Conservation (phyloP, 352 stramenopile genomes). For the Globisporangium nodosum region DNA sequence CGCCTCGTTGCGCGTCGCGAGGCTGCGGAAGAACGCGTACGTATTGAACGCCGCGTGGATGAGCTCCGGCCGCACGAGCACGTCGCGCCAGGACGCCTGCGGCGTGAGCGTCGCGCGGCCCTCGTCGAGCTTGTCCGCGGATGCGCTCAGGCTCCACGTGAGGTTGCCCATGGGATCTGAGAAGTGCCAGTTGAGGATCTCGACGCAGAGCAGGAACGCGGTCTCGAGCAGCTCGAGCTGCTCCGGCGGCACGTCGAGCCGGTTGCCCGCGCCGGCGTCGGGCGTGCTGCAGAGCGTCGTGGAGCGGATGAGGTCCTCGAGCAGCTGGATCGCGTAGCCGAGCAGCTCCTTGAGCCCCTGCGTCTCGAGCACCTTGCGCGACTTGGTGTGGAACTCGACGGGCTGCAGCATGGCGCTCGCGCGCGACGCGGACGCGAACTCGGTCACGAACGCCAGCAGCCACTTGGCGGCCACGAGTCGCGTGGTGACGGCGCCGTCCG, state of each 20-base stretch:
- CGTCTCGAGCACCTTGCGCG: conserved; percentile 52
- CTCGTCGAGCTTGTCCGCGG: conserved; percentile 25
- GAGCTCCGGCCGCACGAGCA: conserved; percentile 61
- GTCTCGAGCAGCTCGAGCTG: conserved; percentile 73
- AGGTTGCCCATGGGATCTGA: conserved; percentile 54
- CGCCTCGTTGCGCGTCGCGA: conserved; percentile 60
- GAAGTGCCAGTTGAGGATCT: conserved; percentile 81
- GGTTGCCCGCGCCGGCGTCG: conserved; percentile 14
- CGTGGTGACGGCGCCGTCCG: conserved; percentile 19
- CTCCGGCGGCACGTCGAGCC: conserved; percentile 37
- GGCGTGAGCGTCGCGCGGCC: conserved; percentile 42
- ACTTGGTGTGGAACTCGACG: conserved; percentile 79
- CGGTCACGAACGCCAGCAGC: conserved; percentile 79
- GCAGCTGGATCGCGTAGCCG: conserved; percentile 49
- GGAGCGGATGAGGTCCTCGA: conserved; percentile 68
- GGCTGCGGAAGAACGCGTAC: conserved; percentile 72
- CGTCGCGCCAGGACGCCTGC: conserved; percentile 58
- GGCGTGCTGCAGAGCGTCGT: conserved; percentile 41
- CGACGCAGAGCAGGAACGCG: conserved; percentile 68
- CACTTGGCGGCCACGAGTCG: conserved; percentile 72
- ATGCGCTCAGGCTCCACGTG: conserved; percentile 51
- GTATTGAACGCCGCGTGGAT: conserved; percentile 86
- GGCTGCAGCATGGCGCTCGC: conserved; percentile 79
- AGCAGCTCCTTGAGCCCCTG: conserved; percentile 56
- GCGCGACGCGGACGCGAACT: conserved; percentile 77